Conservation (phyloP, 2,329 filamentous ascomycete genomes). For the Hypoxylon sp. region DNA sequence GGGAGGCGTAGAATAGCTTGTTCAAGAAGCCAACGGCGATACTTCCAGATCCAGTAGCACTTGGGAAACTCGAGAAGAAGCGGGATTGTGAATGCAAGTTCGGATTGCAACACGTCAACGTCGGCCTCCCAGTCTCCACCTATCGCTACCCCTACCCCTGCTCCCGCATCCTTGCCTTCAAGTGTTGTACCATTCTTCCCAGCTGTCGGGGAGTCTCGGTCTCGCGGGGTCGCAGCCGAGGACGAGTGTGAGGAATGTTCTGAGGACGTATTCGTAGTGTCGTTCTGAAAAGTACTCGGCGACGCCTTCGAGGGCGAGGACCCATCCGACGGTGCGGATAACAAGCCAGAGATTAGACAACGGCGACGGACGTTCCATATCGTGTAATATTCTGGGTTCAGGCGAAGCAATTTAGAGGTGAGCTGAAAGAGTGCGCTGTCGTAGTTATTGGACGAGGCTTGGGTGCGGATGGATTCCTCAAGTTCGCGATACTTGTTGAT, state of each 20-base stretch:
- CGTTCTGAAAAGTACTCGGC: conserved; percentile 62
- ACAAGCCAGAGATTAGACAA: conserved; percentile 68
- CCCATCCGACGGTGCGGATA: conserved; percentile 57
- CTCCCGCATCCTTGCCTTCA: conserved; percentile 48
- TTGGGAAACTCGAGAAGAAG: conserved; percentile 88
- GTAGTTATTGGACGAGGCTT: conserved; percentile 58
- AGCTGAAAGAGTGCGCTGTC: conserved; percentile 69
- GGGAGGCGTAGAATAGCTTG: conserved; percentile 73
- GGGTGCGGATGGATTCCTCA: conserved; percentile 71
- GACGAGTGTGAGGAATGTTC: conserved; percentile 65
- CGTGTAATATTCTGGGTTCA: conserved; percentile 90
- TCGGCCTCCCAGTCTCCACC: conserved; percentile 39
- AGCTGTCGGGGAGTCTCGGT: conserved; percentile 60
- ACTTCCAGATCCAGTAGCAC: conserved; percentile 99
- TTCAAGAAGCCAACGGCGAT: conserved; percentile 84
- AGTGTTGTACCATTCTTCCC: conserved; percentile 62
- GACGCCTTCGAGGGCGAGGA: conserved; percentile 63
- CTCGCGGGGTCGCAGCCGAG: conserved; percentile 60
- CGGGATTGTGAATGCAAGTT: conserved; percentile 84
- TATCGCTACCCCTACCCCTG: no score
- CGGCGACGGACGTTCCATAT: conserved; percentile 88
- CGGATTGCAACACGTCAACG: conserved; percentile 69
- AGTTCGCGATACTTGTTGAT: conserved; percentile 79
- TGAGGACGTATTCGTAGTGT: conserved; percentile 69
- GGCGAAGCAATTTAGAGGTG: conserved; percentile 75